Evolutionary conservation across 768 basidiomycete species (phyloP).

Genomic region (Gymnopilus junonius): DNA sequence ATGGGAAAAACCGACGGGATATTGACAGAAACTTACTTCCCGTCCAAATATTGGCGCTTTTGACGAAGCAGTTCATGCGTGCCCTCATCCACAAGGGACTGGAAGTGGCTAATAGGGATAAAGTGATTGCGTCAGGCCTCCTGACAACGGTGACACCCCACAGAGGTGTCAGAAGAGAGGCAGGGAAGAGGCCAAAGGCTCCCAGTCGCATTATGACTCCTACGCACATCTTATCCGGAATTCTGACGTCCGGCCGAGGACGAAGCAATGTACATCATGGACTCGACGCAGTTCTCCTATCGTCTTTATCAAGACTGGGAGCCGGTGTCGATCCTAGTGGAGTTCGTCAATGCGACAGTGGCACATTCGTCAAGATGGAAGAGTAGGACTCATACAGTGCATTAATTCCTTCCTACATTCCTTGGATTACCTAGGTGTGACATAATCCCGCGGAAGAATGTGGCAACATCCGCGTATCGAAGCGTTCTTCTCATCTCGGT

Average conservation of each 20-base stretch:
- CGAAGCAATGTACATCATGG: constrained; percentile 15
- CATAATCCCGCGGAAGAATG: constrained; percentile 25
- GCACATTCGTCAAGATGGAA: constrained; percentile 21
- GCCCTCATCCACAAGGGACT: constrained; percentile 41
- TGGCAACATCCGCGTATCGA: constrained; percentile 33
- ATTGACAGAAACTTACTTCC: constrained; percentile 44
- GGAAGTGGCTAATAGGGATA: constrained; percentile 39
- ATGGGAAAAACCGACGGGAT: constrained; percentile 29
- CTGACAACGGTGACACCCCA: constrained; percentile 11
- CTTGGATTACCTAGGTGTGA: neutral
- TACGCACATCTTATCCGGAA: constrained; percentile 46
- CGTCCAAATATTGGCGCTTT: constrained; percentile 42
- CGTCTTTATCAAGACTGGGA: constrained; percentile 35
- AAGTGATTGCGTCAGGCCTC: constrained; percentile 19
- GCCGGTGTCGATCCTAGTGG: constrained; percentile 17
- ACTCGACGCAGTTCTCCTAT: constrained; percentile 29
- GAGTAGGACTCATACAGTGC: constrained; percentile 12
- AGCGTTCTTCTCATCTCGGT: neutral
- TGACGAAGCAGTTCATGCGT: constrained; percentile 37
- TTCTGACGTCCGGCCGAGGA: constrained; percentile 33
- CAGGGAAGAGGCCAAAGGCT: constrained; percentile 8
- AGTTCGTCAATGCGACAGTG: constrained; percentile 14
- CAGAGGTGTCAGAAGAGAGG: constrained; percentile 21
- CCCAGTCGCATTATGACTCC: constrained; percentile 43
- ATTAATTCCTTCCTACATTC: neutral